Conservation (phyloP, 106 monocot genomes). For the Ottelia alismoides region DNA sequence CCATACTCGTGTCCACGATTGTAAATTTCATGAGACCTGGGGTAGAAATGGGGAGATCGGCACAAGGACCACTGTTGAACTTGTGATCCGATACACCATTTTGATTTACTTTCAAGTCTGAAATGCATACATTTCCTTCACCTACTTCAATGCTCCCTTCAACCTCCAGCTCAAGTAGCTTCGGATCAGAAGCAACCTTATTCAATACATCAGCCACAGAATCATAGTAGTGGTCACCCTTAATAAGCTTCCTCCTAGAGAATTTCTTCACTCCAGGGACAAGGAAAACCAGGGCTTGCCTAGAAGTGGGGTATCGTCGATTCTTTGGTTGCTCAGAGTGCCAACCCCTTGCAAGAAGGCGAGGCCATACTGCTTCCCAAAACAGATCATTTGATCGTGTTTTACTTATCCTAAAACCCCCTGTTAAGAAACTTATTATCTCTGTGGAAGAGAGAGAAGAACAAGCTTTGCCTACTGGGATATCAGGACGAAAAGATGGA, state of each 20-base stretch:
- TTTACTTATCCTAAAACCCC: conserved; percentile 83
- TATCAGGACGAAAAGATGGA: conserved; percentile 23
- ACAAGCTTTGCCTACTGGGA: conserved; percentile 85
- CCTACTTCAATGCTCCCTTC: conserved; percentile 16
- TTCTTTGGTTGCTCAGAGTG: conserved; percentile 76
- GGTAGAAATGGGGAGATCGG: conserved; percentile 3
- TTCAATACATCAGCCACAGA: conserved; percentile 78
- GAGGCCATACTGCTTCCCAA: conserved; percentile 98
- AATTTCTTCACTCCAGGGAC: conserved; percentile 73
- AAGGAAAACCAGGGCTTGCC: conserved; percentile 56
- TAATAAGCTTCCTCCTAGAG: conserved; percentile 67
- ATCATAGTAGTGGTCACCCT: conserved; percentile 89
- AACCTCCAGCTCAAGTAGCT: conserved; percentile 55
- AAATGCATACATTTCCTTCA: conserved; percentile 10
- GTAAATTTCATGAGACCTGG: conserved; percentile 21
- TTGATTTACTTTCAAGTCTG: conserved; percentile 1
- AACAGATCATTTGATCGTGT: conserved; percentile 88
- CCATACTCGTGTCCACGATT: conserved; percentile 22
- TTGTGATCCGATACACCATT: conserved; percentile 4
- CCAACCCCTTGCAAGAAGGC: conserved; percentile 81
- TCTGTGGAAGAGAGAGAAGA: conserved; percentile 55
- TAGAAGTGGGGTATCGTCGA: conserved; percentile 14
- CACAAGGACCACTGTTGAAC: not conserved
- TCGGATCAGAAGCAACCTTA: conserved; percentile 78
- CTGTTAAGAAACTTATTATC: conserved; percentile 76